phyloP scores from a whole-genome alignment of 495 filamentous ascomycete species.

The Annulohypoxylon bovei region DNA sequence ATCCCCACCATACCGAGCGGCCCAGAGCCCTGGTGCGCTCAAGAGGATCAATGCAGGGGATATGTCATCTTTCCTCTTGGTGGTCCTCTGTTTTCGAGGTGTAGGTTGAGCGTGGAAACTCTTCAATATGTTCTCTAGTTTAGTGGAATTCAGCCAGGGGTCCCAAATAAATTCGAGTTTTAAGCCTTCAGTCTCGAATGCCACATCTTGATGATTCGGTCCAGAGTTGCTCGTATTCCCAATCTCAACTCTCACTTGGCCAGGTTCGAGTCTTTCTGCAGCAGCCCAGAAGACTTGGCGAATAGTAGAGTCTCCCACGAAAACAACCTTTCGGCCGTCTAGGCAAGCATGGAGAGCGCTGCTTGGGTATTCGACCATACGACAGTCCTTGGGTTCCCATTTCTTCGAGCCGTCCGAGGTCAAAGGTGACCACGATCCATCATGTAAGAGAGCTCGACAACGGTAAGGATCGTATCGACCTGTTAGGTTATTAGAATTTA shows the following conservation, averaged over 20 bases:
- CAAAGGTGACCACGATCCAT: slow-evolving; percentile 59
- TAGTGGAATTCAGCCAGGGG: slow-evolving; percentile 67
- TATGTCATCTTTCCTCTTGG: slow-evolving; percentile 25
- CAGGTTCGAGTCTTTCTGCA: slow-evolving; percentile 59
- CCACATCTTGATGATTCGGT: slow-evolving; percentile 58
- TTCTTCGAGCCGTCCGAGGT: slow-evolving; percentile 39
- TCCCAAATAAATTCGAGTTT: slow-evolving; percentile 68
- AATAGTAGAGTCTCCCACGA: slow-evolving; percentile 67
- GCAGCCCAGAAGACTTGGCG: slow-evolving; percentile 69
- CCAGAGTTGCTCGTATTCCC: slow-evolving; percentile 24
- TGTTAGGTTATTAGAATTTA: slow-evolving; percentile 25
- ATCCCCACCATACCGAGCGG: slow-evolving; percentile 60
- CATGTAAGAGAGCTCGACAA: slow-evolving; percentile 62
- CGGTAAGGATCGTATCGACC: slow-evolving; percentile 59
- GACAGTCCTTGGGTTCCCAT: slow-evolving; percentile 70
- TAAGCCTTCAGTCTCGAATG: slow-evolving; percentile 52
- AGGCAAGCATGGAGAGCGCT: slow-evolving; percentile 60
- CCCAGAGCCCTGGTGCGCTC: slow-evolving; percentile 65
- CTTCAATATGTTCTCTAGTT: slow-evolving; percentile 53
- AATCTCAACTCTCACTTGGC: slow-evolving; percentile 46
- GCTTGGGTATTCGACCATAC: slow-evolving; percentile 63
- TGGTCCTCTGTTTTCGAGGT: background rate
- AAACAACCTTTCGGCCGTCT: slow-evolving; percentile 57
- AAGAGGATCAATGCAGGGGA: slow-evolving; percentile 55
- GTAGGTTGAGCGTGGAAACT: slow-evolving; percentile 37